Evolutionary conservation across 108 stramenopile genomes (phyloP), one percentile per base, ranked within the genome.

Genomic region (Nannochloropsis salina): DNA sequence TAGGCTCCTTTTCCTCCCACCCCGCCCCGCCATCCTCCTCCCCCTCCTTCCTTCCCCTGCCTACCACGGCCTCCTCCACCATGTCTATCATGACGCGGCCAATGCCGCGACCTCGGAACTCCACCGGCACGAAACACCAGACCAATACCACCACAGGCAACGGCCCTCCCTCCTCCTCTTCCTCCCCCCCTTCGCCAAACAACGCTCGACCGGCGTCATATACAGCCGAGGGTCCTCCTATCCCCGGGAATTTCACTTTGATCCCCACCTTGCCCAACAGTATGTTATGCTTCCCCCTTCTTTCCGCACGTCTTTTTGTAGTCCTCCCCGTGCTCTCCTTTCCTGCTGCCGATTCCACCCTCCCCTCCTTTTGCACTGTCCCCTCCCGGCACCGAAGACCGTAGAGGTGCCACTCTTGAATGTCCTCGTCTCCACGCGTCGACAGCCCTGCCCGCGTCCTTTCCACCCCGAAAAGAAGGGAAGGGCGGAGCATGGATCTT

Each of bases 81-180:
- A 74, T 74, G 20, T 74, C 61, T n/a, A 74, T 74, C 61, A 74
- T 74, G 20, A n/a, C n/a, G 20, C n/a, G 20, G 3, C 61, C 61
- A 74, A n/a, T n/a, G 4, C 61, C 61, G 3, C 61, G 61, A 15
- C 61, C 61, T 74, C 61, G 15, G n/a, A n/a, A 15, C 61, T 74
- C 61, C 20, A n/a, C 20, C 61, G 61, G 61, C 1, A 74, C 61
- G n/a, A n/a, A 74, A 74, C 61, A 74, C 61, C 61, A 74, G 20
- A 74, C 61, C 61, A 74, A 74, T n/a, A 74, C 61, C 15, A 74
- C 6, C 61, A 74, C 61, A 15, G 61, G 61, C 61, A 74, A 74
- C 15, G 61, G 61, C 20, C 61, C 61, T 74, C 61, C 61, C 3
- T n/a, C 61, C 3, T 1, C 61, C 15, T 2, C 4, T n/a, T 74